phyloP scores from a whole-genome alignment of 2,329 filamentous ascomycete genomes.

The Teratosphaeria zuluensis region DNA sequence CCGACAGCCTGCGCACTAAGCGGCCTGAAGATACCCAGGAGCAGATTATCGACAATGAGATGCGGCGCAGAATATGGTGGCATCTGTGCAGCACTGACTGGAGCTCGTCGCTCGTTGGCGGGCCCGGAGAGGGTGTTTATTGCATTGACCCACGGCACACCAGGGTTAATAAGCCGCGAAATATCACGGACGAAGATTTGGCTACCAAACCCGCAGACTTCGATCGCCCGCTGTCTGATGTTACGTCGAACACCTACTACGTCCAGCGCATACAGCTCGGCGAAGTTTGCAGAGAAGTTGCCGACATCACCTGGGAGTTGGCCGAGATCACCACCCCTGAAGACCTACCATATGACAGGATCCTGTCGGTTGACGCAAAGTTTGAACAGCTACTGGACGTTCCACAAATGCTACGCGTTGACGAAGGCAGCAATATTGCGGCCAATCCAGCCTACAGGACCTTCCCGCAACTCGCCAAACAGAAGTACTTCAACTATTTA shows the following conservation, averaged over 20 bases:
- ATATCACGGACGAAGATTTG: constrained; percentile 34
- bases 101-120: constrained; percentile 18
- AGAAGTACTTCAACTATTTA: constrained; percentile 11
- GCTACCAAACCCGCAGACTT: constrained; percentile 10
- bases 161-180: constrained; percentile 31
- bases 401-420: constrained; percentile 6
- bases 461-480: constrained; percentile 2
- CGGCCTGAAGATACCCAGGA: constrained; percentile 1
- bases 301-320: too few species aligned
- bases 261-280: too few species aligned
- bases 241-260: constrained; percentile 38
- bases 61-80: constrained; percentile 21
- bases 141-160: constrained; percentile 33
- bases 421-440: not conserved
- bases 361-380: constrained; percentile 28
- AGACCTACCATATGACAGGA: too few species aligned
- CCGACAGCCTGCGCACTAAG: constrained; percentile 7
- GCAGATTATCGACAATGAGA: constrained; percentile 15
- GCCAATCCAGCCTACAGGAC: constrained; percentile 1
- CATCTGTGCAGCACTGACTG: constrained; percentile 19
- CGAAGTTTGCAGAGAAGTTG: too few species aligned
- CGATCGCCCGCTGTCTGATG: constrained; percentile 24
- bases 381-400: constrained; percentile 32
- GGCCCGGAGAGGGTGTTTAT: constrained; percentile 37
- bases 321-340: too few species aligned